A percentile compares a stretch with the other conserved stretches of the same genome.
phyloP scores from a whole-genome alignment of 2,329 filamentous ascomycete species.

The Macrophomina pseudophaseolina region DNA sequence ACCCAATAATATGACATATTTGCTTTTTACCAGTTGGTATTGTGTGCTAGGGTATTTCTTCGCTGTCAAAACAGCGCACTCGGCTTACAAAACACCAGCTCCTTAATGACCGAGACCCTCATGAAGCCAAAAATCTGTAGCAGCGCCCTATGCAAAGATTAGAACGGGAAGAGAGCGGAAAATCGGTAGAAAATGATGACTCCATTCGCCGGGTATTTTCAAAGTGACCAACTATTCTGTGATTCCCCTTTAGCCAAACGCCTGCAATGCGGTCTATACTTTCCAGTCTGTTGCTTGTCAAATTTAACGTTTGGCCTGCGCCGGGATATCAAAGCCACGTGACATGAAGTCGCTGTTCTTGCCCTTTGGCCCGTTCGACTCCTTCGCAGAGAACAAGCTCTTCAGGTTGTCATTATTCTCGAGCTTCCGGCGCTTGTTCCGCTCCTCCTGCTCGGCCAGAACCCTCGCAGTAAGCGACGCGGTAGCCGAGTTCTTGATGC shows the following conservation, averaged over 20 bases:
- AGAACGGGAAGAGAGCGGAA: neutral
- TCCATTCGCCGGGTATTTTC: slow-evolving; percentile 13
- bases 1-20: neutral
- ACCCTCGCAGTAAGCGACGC: slow-evolving; percentile 86
- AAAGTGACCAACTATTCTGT: neutral
- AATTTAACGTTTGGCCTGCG: slow-evolving; percentile 13
- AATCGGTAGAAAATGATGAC: neutral
- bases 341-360: slow-evolving; percentile 58
- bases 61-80: neutral
- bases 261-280: neutral
- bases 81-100: slow-evolving; percentile 2
- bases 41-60: neutral
- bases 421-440: slow-evolving; percentile 78
- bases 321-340: slow-evolving; percentile 50
- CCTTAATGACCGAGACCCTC: neutral
- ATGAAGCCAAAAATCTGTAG: neutral
- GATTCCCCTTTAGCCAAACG: neutral
- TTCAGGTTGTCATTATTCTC: slow-evolving; percentile 58
- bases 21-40: too few relatives aligned
- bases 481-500: slow-evolving; percentile 88
- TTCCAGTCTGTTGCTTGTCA: neutral
- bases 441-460: slow-evolving; percentile 81
- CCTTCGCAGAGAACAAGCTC: slow-evolving; percentile 51
- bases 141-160: neutral
- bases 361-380: slow-evolving; percentile 38